Conservation (phyloP, 495 filamentous ascomycete species). For the Apodospora peruviana region DNA sequence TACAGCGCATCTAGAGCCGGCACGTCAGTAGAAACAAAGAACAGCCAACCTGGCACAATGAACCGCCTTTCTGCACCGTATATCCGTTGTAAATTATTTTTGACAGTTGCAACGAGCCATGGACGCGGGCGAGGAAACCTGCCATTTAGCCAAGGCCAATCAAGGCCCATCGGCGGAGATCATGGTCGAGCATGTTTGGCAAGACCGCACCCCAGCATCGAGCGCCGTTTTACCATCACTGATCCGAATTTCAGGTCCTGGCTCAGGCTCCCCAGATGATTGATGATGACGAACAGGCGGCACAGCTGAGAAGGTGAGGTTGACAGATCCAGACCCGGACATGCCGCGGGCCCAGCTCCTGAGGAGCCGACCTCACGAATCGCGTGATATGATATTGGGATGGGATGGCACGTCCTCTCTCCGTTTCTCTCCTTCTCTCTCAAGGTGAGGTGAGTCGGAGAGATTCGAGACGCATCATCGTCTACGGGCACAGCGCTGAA, state of each 20-base stretch:
- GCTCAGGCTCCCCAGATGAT: background rate
- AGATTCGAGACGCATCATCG: background rate
- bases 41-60: conserved; percentile 21
- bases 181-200: conserved; percentile 33
- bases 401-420: background rate
- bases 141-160: conserved; percentile 21
- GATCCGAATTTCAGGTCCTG: conserved; percentile 21
- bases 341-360: background rate
- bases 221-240: conserved; percentile 24
- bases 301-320: background rate
- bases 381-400: background rate
- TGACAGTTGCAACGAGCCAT: conserved; percentile 8
- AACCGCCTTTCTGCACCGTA: conserved; percentile 22
- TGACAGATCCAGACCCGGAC: conserved; percentile 3
- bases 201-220: conserved; percentile 21
- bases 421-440: background rate
- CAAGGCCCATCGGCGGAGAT: conserved; percentile 23
- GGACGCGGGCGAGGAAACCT: conserved; percentile 11
- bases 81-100: conserved; percentile 23
- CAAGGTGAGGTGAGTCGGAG: background rate
- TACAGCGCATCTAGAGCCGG: conserved; percentile 12
- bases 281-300: conserved; percentile 1
- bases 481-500: background rate
- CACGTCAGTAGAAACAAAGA: conserved; percentile 1
- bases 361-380: background rate